Evolutionary conservation across 768 basidiomycete species (phyloP), one percentile per base, ranked within the genome.

Genomic region (Rhodotorula toruloides): DNA sequence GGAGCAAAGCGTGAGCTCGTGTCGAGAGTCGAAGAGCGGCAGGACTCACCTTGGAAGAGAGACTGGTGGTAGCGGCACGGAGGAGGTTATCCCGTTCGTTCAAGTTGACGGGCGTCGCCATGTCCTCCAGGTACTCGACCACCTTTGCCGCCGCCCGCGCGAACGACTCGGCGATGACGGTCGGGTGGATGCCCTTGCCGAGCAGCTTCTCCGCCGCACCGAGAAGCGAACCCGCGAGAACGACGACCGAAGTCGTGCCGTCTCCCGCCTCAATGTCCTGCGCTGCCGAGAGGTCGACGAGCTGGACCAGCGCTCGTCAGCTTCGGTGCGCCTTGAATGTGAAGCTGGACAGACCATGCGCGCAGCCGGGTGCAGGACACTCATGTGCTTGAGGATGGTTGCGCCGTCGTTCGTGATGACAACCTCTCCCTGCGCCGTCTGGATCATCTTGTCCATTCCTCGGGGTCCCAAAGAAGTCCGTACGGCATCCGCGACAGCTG

Each of bases 361-460:
- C 36, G 96, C 96, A 44, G 96, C 94, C 47, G 96, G 96, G 79
- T 99, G 96, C 56, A 98, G 79, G 27, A 94, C 96, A 73, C 94
- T 91, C 73, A 72, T 67, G 73, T 79, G 78, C 72, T 91, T 90
- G 61, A 99, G 80, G 72, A 99, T 99, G 17, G 96, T 99, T 12
- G 96, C 96, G 27, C 96, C 96, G 79, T 99, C 96, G 77, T 99
- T 99, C 14, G 96, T 98, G 73, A 99, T 90, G 74, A 98, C 88
- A 25, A 94, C 91, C 77, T 99, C 94, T 67, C 93, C 93, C 78
- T 91, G 91, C 61, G 81, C 63, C 1, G 66, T 72, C 49, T 66
- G 58, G 43, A 89, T 94, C 94, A 98, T 98, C 82, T 98, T 98
- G 81, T 98, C 94, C 94, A 99, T 99, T 68, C 94, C 94, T 78